Evolutionary conservation across 192 early-diverging fungal species (phyloP), one percentile per base, ranked within the genome.

Genomic region (Backusella parvicylindrica): DNA sequence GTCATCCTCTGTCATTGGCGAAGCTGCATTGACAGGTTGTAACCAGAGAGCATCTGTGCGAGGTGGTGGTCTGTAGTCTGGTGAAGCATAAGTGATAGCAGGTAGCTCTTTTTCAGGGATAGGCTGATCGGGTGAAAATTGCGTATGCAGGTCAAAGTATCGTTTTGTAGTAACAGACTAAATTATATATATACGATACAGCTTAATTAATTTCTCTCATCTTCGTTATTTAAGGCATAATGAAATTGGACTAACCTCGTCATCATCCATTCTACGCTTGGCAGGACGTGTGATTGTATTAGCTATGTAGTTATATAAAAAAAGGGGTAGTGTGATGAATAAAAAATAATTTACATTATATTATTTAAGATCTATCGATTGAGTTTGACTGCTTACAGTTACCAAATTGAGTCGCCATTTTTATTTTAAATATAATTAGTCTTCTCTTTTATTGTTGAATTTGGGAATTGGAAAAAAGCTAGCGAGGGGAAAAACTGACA

Each of bases 31-130:
- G 32, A 72, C 31, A 15, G 72, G 63, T 32, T 65, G 63, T 35
- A 73, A 40, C 72, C 72, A 73, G 16, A 73, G 60, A 31, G 68
- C 36, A n/a, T 63, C 49, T 21, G 38, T 16, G 18, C 60, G 15
- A 6, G 49, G 40, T 65, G 40, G 72, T 26, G 72, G 72, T 73
- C 72, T 38, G 18, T 64, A 73, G 23, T 73, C 72, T 56, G 72
- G 72, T 41, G 60, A 64, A 31, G 72, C 72, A 65, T 73, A 73
- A 18, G 72, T 73, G 6, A 73, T 73, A 11, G 72, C 53, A 63
- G 72, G 72, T 31, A 73, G n/a, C 40, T 47, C 40, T 41, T 70
- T 47, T 70, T 70, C 40, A 40, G 68, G 68, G 1, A 47, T 47
- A 70, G 68, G 68, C 8, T 47, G 41, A 70, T 70, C 28, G 33